Evolutionary conservation across 1,139 yeast genomes (phyloP).

Genomic region (Blastobotrys arbuscula): DNA sequence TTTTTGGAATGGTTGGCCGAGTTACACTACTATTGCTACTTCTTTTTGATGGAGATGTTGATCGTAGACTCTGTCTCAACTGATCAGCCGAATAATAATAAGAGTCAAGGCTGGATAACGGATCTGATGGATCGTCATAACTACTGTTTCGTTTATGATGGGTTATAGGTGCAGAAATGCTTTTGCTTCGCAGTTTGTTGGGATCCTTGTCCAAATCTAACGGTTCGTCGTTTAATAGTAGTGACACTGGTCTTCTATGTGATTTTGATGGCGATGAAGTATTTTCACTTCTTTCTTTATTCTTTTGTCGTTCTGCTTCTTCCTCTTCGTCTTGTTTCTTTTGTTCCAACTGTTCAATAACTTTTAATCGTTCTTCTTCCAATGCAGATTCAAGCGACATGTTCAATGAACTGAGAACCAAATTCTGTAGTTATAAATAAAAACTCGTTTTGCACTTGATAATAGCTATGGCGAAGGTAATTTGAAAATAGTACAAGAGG

Average conservation of each 20-base stretch:
- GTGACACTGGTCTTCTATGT: constrained; percentile 16
- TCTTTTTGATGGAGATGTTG: constrained; percentile 6
- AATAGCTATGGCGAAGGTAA: too few relatives aligned
- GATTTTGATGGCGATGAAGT: not conserved
- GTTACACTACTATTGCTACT: not conserved
- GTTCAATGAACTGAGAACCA: too few relatives aligned
- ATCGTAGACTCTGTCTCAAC: constrained; percentile 6
- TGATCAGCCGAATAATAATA: constrained; percentile 13
- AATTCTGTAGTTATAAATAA: too few relatives aligned
- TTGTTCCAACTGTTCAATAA: constrained; percentile 35
- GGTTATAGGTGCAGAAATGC: not conserved
- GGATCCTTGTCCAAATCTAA: constrained; percentile 11
- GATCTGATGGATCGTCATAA: constrained; percentile 14
- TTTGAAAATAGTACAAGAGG: too few relatives aligned
- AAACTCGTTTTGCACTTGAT: too few relatives aligned
- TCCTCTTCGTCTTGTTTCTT: constrained; percentile 7
- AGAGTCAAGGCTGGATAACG: constrained; percentile 12
- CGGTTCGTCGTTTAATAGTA: constrained; percentile 20
- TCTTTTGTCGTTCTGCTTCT: not conserved
- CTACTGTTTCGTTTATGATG: constrained; percentile 12
- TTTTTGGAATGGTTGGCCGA: not conserved
- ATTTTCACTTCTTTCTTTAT: not conserved
- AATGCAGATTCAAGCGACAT: constrained; percentile 46
- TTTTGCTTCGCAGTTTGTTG: not conserved
- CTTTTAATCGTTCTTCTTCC: constrained; percentile 41